Conservation (phyloP, 148 eudicot genomes). For the Persicaria tinctoria region DNA sequence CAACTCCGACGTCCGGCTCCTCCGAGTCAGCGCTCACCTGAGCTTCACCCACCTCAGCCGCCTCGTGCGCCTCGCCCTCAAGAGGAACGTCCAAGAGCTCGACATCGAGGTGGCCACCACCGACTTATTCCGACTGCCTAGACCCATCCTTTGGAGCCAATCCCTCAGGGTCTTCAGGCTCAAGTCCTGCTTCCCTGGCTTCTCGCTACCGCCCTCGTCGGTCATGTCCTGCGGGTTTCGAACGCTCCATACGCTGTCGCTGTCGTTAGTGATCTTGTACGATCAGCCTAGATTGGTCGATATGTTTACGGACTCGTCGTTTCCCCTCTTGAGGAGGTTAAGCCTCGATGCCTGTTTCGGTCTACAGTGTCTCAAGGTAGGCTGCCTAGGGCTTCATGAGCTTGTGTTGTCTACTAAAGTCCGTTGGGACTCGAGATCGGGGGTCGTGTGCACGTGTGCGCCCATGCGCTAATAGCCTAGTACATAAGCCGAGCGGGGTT, state of each 20-base stretch:
- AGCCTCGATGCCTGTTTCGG: conserved; percentile 27
- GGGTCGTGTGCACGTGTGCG: too few relatives aligned
- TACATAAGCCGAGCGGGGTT: too few relatives aligned
- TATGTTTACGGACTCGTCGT: conserved; percentile 35
- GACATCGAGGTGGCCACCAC: conserved; percentile 41
- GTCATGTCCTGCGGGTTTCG: conserved; percentile 37
- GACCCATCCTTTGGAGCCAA: conserved; percentile 22
- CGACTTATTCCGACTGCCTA: conserved; percentile 45
- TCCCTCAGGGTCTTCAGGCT: conserved; percentile 31
- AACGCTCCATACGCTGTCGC: conserved; percentile 27
- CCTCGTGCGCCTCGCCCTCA: conserved; percentile 37
- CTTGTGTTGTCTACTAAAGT: conserved; percentile 31
- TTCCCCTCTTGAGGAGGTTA: conserved; percentile 36
- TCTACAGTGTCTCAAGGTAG: conserved; percentile 28
- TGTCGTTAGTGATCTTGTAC: conserved; percentile 22
- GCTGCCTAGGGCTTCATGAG: conserved; percentile 30
- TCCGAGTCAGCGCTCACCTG: conserved; percentile 34
- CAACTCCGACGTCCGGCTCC: conserved; percentile 23
- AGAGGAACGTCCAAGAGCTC: conserved; percentile 43
- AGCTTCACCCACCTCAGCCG: conserved; percentile 31
- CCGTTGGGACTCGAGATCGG: too few relatives aligned
- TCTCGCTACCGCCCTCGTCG: conserved; percentile 33
- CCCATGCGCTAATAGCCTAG: too few relatives aligned
- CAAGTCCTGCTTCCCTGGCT: conserved; percentile 35
- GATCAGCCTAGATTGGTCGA: conserved; percentile 26